Percentiles rank a stretch among this genome's conserved stretches.
These are phyloP conservation scores for Blastomyces parvus DNA, from an alignment of 2,329 filamentous ascomycete species.

Conservation along the genomic window DNA sequence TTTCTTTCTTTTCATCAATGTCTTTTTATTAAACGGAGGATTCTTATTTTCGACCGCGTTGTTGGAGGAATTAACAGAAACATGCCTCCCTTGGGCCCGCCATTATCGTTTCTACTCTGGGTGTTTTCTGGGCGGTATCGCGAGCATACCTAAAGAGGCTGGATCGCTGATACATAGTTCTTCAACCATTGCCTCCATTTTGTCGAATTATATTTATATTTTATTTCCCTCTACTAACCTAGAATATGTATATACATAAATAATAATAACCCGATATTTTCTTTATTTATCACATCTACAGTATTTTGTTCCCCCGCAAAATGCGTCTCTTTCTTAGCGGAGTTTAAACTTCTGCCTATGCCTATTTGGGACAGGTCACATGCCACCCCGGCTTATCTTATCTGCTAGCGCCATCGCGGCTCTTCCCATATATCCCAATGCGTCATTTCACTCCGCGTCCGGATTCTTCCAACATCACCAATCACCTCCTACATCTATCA, in stretches of 20 bases:
- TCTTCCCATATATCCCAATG: neutral
- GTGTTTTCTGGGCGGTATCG: neutral
- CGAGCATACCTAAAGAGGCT: too few species aligned
- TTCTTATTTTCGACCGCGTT: neutral
- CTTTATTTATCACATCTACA: too few species aligned
- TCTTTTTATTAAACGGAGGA: neutral
- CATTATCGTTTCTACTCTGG: neutral
- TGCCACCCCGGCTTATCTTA: constrained; percentile 5
- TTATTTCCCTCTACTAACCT: neutral
- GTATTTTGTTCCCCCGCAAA: too few species aligned
- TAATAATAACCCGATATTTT: too few species aligned
- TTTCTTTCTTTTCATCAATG: neutral
- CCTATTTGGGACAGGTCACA: constrained; percentile 5
- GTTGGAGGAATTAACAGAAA: neutral
- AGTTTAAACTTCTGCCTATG: neutral
- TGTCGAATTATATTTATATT: neutral
- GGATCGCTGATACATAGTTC: too few species aligned
- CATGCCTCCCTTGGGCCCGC: neutral
- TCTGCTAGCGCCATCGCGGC: neutral
- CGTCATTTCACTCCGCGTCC: neutral
- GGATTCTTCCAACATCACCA: neutral
- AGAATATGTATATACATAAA: too few species aligned
- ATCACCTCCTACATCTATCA: neutral
- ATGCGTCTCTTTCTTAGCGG: too few species aligned
- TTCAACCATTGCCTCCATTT: neutral